phyloP scores from a whole-genome alignment of 768 basidiomycete genomes.

The Leccinum disarticulatum region DNA sequence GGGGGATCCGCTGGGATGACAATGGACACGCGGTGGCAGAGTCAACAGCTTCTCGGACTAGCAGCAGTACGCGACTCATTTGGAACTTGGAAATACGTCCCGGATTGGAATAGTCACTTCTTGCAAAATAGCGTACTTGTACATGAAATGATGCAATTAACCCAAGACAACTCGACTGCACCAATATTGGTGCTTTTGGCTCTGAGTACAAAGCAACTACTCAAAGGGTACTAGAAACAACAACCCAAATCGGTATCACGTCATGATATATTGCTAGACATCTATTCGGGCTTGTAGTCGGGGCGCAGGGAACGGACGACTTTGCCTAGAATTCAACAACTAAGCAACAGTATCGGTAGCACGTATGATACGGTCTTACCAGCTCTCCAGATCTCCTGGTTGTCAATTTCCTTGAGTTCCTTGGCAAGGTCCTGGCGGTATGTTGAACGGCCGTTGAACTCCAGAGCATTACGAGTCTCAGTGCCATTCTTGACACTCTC shows the following conservation, averaged over 20 bases:
- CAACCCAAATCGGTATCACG: constrained; percentile 8
- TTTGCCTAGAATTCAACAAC: constrained; percentile 54
- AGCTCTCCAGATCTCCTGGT: constrained; percentile 98
- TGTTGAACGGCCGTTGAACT: constrained; percentile 90
- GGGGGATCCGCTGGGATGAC: not conserved
- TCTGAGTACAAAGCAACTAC: constrained; percentile 15
- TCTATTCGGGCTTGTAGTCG: constrained; percentile 70
- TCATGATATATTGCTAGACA: not conserved
- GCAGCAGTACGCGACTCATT: constrained; percentile 2
- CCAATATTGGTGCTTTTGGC: constrained; percentile 28
- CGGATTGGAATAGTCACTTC: not conserved
- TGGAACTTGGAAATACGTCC: not conserved
- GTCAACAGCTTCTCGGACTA: not conserved
- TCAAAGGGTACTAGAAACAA: constrained; percentile 11
- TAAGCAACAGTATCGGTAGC: constrained; percentile 12
- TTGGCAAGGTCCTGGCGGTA: constrained; percentile 92
- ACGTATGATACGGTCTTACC: constrained; percentile 44
- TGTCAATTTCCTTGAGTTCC: constrained; percentile 92
- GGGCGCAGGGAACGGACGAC: constrained; percentile 86
- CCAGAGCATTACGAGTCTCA: constrained; percentile 95
- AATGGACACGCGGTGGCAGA: not conserved
- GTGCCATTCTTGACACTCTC: constrained; percentile 92
- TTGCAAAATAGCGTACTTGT: constrained; percentile 18
- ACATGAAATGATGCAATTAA: constrained; percentile 16
- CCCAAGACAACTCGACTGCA: constrained; percentile 22